Conservation (phyloP, 1,284 basidiomycete species). For the Exobasidium rhododendri region DNA sequence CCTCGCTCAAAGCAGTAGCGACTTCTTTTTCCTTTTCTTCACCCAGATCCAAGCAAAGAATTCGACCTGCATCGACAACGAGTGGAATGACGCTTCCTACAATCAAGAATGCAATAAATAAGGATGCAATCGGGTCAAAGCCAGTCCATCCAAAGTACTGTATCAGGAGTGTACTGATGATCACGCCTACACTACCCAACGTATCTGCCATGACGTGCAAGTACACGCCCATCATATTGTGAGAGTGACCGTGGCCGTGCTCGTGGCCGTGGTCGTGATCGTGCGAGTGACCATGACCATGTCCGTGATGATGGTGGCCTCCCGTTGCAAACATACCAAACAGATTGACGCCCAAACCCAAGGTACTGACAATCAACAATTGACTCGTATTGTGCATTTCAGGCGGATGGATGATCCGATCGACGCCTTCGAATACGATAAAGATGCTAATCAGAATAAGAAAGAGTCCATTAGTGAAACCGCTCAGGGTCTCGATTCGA, state of each 20-base stretch:
- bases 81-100: slow-evolving; percentile 91
- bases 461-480: slow-evolving; percentile 97
- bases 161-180: slow-evolving; percentile 92
- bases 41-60: slow-evolving; percentile 81
- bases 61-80: slow-evolving; percentile 84
- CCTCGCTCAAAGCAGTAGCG: slow-evolving; percentile 70
- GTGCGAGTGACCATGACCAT: slow-evolving; percentile 57
- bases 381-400: slow-evolving; percentile 92
- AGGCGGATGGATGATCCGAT: slow-evolving; percentile 90
- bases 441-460: slow-evolving; percentile 94
- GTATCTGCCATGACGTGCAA: slow-evolving; percentile 62
- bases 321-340: slow-evolving; percentile 99
- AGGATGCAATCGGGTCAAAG: slow-evolving; percentile 94
- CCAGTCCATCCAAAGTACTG: slow-evolving; percentile 98
- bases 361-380: slow-evolving; percentile 78
- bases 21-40: slow-evolving; percentile 67
- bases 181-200: slow-evolving; percentile 90
- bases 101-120: slow-evolving; percentile 93
- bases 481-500: slow-evolving; percentile 97
- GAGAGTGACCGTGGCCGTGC: slow-evolving; percentile 71
- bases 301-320: slow-evolving; percentile 24
- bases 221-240: slow-evolving; percentile 99
- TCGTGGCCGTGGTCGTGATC: slow-evolving; percentile 56
- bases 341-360: slow-evolving; percentile 88
- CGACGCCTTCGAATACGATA: slow-evolving; percentile 96